Conservation (phyloP, 495 filamentous ascomycete species). For the Talaromyces ruber region DNA sequence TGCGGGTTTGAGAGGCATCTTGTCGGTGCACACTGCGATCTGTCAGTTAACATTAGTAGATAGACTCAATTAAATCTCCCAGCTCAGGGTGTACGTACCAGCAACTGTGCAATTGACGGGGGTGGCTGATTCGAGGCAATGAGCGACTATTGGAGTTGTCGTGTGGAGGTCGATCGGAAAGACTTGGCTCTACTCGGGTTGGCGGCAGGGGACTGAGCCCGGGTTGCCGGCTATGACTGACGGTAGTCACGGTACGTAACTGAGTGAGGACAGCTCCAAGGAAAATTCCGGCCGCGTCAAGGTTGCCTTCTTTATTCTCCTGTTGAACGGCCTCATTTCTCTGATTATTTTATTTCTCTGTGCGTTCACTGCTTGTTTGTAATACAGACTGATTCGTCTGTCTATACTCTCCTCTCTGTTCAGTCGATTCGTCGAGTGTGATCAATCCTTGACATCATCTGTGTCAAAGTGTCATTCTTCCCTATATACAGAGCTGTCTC, state of each 20-base stretch:
- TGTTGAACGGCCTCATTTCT: not conserved
- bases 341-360: not conserved
- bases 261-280: not conserved
- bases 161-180: not conserved
- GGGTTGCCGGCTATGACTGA: not conserved
- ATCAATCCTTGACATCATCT: not conserved
- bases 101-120: not conserved
- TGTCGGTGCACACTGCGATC: constrained; percentile 7
- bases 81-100: not conserved
- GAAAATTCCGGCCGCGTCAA: not conserved
- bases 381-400: not conserved
- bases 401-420: not conserved
- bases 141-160: not conserved
- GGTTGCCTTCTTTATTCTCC: not conserved
- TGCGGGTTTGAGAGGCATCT: constrained; percentile 30
- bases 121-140: not conserved
- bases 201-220: not conserved
- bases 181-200: not conserved
- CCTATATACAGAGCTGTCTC: not conserved
- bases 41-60: not conserved
- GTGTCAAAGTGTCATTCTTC: not conserved
- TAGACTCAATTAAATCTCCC: not conserved
- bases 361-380: not conserved
- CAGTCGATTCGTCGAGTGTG: not conserved
- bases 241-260: not conserved